Evolutionary conservation across 1,139 yeast genomes (phyloP).

Genomic region (Pichia sp.): DNA sequence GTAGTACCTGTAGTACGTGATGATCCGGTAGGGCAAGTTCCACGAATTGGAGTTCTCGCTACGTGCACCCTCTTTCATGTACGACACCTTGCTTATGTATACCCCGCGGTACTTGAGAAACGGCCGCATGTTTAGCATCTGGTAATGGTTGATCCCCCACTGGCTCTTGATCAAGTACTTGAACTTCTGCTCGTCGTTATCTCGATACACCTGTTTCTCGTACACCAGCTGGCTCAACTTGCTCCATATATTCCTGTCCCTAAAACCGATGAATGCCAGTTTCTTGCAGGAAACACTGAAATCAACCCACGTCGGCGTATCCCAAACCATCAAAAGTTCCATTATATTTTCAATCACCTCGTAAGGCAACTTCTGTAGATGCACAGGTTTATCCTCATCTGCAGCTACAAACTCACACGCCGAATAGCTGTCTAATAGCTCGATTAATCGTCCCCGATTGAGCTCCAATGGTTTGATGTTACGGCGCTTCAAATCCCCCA

Average conservation of each 20-base stretch:
- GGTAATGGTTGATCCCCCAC: slow-evolving; percentile 45
- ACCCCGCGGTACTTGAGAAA: slow-evolving; percentile 76
- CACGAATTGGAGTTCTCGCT: slow-evolving; percentile 64
- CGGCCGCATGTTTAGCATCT: slow-evolving; percentile 57
- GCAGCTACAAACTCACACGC: slow-evolving; percentile 36
- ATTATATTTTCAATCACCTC: slow-evolving; percentile 60
- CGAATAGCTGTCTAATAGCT: slow-evolving; percentile 32
- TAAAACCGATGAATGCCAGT: slow-evolving; percentile 59
- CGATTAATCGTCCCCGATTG: slow-evolving; percentile 38
- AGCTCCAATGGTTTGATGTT: slow-evolving; percentile 26
- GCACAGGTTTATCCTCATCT: slow-evolving; percentile 44
- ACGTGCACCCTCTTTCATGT: slow-evolving; percentile 73
- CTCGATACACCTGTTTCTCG: slow-evolving; percentile 49
- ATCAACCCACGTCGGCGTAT: slow-evolving; percentile 65
- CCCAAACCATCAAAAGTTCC: slow-evolving; percentile 42
- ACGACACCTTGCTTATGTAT: slow-evolving; percentile 80
- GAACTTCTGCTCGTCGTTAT: slow-evolving; percentile 26
- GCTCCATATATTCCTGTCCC: slow-evolving; percentile 52
- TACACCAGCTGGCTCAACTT: slow-evolving; percentile 50
- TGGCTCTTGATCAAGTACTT: slow-evolving; percentile 39
- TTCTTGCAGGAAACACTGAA: slow-evolving; percentile 59
- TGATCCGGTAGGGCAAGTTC: slow-evolving; percentile 72
- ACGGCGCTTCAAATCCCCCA: slow-evolving; percentile 16
- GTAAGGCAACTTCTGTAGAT: slow-evolving; percentile 54
- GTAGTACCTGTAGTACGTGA: slow-evolving; percentile 81